A percentile compares a stretch with the other conserved stretches of the same genome.
These are phyloP conservation scores for Eucalyptus regnans DNA, from an alignment of 345 rosid species.

Conservation along the genomic window DNA sequence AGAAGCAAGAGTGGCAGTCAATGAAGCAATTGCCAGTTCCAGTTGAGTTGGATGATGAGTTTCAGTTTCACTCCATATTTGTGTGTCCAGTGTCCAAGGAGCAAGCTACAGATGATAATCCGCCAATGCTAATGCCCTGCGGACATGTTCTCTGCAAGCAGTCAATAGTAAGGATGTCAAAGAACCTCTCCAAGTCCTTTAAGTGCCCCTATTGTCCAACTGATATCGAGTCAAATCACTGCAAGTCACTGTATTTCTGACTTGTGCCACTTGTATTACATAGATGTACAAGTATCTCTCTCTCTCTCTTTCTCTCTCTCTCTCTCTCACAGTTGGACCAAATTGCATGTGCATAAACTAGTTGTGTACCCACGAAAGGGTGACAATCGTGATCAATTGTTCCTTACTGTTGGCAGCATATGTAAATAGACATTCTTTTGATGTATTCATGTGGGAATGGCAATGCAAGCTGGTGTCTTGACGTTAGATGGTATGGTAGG, in stretches of 20 bases:
- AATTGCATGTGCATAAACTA: neutral
- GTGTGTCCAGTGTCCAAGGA: slow-evolving; percentile 72
- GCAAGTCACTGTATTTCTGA: slow-evolving; percentile 44
- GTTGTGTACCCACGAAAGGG: neutral
- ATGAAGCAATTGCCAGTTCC: slow-evolving; percentile 59
- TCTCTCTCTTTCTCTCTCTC: neutral
- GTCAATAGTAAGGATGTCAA: slow-evolving; percentile 56
- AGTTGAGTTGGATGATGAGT: slow-evolving; percentile 43
- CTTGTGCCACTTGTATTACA: neutral
- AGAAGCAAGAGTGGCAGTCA: slow-evolving; percentile 52
- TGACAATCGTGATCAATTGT: neutral
- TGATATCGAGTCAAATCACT: slow-evolving; percentile 22
- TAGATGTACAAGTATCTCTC: neutral
- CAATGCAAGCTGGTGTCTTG: neutral
- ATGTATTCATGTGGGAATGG: neutral
- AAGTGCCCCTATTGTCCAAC: slow-evolving; percentile 66
- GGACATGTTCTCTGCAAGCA: slow-evolving; percentile 70
- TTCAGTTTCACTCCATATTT: slow-evolving; percentile 65
- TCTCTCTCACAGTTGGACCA: neutral
- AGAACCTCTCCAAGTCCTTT: slow-evolving; percentile 29
- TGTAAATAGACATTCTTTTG: neutral
- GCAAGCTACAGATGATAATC: slow-evolving; percentile 58
- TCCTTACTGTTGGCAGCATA: neutral
- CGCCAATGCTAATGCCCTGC: slow-evolving; percentile 63
- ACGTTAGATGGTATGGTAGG: neutral